Conservation (phyloP, 75 land plant genomes). For the Picea glauca region DNA sequence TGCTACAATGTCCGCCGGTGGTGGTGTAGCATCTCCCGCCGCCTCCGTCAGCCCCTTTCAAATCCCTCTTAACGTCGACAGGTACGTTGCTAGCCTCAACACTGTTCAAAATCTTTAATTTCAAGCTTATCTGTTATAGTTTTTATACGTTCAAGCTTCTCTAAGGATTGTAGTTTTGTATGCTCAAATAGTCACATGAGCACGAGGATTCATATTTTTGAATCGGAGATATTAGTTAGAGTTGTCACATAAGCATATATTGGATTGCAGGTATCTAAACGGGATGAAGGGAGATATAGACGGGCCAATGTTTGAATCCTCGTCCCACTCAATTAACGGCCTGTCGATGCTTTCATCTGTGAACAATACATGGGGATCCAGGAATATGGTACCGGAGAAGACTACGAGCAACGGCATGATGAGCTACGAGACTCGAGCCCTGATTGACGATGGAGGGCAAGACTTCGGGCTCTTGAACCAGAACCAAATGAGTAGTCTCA, state of each 20-base stretch:
- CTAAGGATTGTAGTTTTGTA: too few relatives aligned
- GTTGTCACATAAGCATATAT: too few relatives aligned
- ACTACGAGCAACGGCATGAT: background rate
- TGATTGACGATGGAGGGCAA: background rate
- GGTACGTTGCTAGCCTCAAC: background rate
- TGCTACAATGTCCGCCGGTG: too few relatives aligned
- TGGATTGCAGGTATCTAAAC: constrained; percentile 6
- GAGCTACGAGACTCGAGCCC: constrained; percentile 2
- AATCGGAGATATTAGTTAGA: too few relatives aligned
- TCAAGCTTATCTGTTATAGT: too few relatives aligned
- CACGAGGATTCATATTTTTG: too few relatives aligned
- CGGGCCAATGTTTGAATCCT: background rate
- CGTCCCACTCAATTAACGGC: background rate
- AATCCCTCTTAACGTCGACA: constrained; percentile 9
- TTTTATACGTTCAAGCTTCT: too few relatives aligned
- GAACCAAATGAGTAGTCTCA: background rate
- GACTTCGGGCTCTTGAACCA: background rate
- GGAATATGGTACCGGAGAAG: background rate
- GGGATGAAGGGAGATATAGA: background rate
- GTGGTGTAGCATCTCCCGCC: background rate
- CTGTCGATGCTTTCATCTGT: too few relatives aligned
- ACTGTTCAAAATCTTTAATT: too few relatives aligned
- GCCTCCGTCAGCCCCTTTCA: background rate
- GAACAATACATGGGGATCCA: background rate
- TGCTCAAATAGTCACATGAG: too few relatives aligned